A percentile compares a stretch with the other conserved stretches of the same genome.
These are phyloP conservation scores for Melampsora americana DNA, from an alignment of 1,284 basidiomycete genomes.

Conservation along the genomic window DNA sequence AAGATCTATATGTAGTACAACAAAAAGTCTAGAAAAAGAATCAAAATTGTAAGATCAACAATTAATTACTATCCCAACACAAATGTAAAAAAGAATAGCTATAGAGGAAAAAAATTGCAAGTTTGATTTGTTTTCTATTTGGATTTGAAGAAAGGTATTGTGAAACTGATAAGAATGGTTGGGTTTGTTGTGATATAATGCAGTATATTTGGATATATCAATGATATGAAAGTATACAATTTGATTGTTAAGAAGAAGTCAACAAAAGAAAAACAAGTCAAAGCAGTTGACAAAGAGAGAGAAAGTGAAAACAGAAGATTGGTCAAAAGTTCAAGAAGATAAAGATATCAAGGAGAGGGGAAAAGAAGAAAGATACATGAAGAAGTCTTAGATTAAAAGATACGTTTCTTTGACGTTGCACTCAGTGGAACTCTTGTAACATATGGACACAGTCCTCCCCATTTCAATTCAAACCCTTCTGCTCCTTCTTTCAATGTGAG, in stretches of 20 bases:
- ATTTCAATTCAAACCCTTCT: constrained; percentile 28
- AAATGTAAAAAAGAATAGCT: too few species aligned
- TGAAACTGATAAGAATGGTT: too few species aligned
- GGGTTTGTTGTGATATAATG: too few species aligned
- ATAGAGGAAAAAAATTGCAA: too few species aligned
- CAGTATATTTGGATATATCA: too few species aligned
- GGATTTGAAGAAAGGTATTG: too few species aligned
- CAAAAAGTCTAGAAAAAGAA: not conserved
- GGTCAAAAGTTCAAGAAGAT: not conserved
- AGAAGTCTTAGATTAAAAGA: not conserved
- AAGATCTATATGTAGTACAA: too few species aligned
- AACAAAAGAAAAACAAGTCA: not conserved
- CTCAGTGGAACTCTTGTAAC: constrained; percentile 27
- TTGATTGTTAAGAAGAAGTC: not conserved
- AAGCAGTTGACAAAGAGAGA: not conserved
- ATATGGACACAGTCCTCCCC: constrained; percentile 30
- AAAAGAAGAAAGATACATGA: constrained; percentile 1
- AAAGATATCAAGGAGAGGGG: too few species aligned
- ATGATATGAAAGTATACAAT: not conserved
- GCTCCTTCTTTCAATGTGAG: constrained; percentile 41
- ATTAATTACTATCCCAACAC: too few species aligned
- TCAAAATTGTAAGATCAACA: too few species aligned
- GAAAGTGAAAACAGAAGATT: not conserved
- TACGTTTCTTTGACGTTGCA: constrained; percentile 22
- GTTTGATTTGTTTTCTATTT: too few species aligned